A percentile compares a stretch with the other conserved stretches of the same genome.
phyloP scores from a whole-genome alignment of 345 rosid genomes.

The Reutealis trisperma region DNA sequence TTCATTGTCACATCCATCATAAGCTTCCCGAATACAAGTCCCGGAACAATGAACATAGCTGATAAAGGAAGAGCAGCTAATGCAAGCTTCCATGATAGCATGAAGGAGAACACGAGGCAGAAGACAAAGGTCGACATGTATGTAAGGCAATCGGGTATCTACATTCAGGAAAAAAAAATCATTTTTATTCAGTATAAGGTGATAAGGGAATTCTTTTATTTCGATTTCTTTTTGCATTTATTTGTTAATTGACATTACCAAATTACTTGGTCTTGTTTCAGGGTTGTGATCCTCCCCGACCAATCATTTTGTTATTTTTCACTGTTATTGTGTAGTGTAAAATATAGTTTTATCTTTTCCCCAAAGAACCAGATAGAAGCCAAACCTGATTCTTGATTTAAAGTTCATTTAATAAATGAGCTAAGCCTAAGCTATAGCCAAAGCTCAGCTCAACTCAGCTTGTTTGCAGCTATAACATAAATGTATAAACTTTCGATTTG shows the following conservation, averaged over 20 bases:
- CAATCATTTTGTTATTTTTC: background rate
- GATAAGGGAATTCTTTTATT: background rate
- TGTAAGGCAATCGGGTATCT: slow-evolving; percentile 63
- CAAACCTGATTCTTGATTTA: too few species aligned
- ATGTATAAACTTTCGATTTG: background rate
- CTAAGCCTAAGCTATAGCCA: too few species aligned
- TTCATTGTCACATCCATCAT: slow-evolving; percentile 63
- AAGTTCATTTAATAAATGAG: too few species aligned
- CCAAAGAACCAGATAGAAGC: background rate
- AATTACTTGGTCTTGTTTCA: background rate
- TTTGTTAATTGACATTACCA: background rate
- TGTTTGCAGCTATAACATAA: too few species aligned
- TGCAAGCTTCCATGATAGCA: slow-evolving; percentile 61
- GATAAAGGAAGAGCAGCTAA: slow-evolving; percentile 60
- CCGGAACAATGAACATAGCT: slow-evolving; percentile 55
- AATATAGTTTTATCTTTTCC: background rate
- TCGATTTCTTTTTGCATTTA: background rate
- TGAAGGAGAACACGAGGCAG: slow-evolving; percentile 50
- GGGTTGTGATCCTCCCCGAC: background rate
- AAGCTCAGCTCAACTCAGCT: too few species aligned
- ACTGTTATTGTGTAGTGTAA: background rate
- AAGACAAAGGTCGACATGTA: slow-evolving; percentile 52
- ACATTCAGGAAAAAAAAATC: slow-evolving; percentile 14
- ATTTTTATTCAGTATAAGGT: background rate
- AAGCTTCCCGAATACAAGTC: slow-evolving; percentile 59